Percentiles rank a stretch among this genome's conserved stretches.
These are phyloP conservation scores for Apiospora sp. DNA, from an alignment of 2,329 filamentous ascomycete species.

Conservation along the genomic window DNA sequence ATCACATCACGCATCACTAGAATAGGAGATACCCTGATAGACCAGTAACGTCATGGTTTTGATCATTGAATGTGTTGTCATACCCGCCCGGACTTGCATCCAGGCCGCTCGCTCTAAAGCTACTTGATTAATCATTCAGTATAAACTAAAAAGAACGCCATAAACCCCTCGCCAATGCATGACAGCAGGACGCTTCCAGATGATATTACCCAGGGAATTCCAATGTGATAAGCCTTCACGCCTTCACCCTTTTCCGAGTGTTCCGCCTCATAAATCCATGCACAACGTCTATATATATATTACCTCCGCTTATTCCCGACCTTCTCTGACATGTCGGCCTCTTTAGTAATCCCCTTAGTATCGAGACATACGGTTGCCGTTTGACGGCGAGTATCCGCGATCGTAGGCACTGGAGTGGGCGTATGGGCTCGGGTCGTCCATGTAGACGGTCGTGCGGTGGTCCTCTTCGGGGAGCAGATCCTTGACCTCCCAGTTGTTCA, in stretches of 20 bases:
- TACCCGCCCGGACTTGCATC: neutral
- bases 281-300: neutral
- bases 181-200: conserved; percentile 19
- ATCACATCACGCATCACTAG: neutral
- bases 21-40: neutral
- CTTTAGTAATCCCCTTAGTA: conserved; percentile 43
- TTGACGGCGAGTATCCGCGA: conserved; percentile 55
- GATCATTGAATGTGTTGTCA: neutral
- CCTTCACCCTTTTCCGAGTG: conserved; percentile 9
- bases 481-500: conserved; percentile 99
- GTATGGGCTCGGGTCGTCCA: conserved; percentile 68
- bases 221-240: conserved; percentile 20
- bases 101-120: conserved; percentile 1
- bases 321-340: no score
- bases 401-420: conserved; percentile 57
- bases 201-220: conserved; percentile 20
- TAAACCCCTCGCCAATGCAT: conserved; percentile 23
- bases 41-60: neutral
- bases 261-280: conserved; percentile 14
- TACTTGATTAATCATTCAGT: conserved; percentile 17
- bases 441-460: conserved; percentile 77
- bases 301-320: neutral
- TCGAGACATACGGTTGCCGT: conserved; percentile 40
- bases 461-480: conserved; percentile 85
- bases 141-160: conserved; percentile 21